Conservation (phyloP, 2,329 filamentous ascomycete genomes). For the Huntiella savannae region DNA sequence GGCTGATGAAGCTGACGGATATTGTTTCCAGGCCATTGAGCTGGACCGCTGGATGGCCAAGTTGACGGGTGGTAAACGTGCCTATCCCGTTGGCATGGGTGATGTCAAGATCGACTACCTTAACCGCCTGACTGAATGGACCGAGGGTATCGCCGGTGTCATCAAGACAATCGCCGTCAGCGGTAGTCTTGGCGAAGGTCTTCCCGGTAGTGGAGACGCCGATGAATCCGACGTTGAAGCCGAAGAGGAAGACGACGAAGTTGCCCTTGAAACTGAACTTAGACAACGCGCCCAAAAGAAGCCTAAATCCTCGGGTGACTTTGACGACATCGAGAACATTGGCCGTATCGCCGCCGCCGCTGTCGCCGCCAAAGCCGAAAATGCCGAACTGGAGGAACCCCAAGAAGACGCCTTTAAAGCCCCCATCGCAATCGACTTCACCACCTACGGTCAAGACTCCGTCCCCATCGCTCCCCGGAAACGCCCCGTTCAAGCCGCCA, state of each 20-base stretch:
- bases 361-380: conserved; percentile 15
- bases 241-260: conserved; percentile 34
- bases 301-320: conserved; percentile 18
- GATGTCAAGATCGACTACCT: conserved; percentile 61
- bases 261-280: conserved; percentile 23
- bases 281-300: conserved; percentile 14
- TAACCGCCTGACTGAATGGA: conserved; percentile 57
- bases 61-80: conserved; percentile 66
- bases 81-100: conserved; percentile 74
- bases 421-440: conserved; percentile 71
- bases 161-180: conserved; percentile 43
- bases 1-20: conserved; percentile 78
- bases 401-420: not conserved
- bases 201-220: conserved; percentile 63
- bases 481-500: conserved; percentile 28
- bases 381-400: not conserved
- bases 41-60: conserved; percentile 97
- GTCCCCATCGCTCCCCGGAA: conserved; percentile 22
- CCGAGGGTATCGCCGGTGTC: conserved; percentile 50
- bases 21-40: conserved; percentile 80
- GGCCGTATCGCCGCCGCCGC: conserved; percentile 36
- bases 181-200: conserved; percentile 41
- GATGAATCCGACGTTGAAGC: conserved; percentile 69
- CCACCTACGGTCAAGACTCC: conserved; percentile 40
- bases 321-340: conserved; percentile 75